Conservation (phyloP, 805 yeast species). For the Komagataella ulmi region DNA sequence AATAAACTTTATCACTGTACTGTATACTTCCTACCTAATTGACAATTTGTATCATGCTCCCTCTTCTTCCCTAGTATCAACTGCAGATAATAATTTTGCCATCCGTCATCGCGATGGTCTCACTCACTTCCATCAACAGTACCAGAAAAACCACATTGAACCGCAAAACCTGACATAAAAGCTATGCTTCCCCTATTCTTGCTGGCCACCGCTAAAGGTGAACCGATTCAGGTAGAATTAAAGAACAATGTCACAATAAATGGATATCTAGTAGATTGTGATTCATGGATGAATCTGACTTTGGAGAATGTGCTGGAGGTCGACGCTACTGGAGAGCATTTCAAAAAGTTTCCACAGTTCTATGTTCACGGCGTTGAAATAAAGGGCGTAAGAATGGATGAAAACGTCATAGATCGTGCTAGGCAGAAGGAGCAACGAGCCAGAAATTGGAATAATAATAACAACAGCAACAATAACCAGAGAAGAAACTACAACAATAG, state of each 20-base stretch:
- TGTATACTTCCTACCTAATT: background rate
- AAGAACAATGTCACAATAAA: conserved; percentile 84
- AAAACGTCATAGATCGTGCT: conserved; percentile 63
- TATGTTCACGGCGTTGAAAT: conserved; percentile 81
- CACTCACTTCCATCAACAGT: background rate
- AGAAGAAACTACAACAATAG: conserved; percentile 16
- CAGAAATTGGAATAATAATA: conserved; percentile 23
- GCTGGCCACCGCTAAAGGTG: conserved; percentile 82
- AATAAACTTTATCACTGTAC: conserved; percentile 4
- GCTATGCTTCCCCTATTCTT: conserved; percentile 61
- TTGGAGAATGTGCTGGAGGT: conserved; percentile 63
- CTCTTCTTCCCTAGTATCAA: background rate
- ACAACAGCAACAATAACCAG: conserved; percentile 9
- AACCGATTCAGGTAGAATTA: conserved; percentile 76
- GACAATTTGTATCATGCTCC: background rate
- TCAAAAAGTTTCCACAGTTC: conserved; percentile 52
- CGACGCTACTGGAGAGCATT: conserved; percentile 46
- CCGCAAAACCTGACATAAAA: background rate
- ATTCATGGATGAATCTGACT: conserved; percentile 92
- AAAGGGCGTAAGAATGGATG: conserved; percentile 64
- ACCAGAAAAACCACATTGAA: background rate
- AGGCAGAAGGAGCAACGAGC: conserved; percentile 31
- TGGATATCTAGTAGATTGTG: conserved; percentile 78
- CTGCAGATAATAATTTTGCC: background rate
- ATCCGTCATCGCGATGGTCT: background rate